Base-by-base conservation (phyloP, 2,329 filamentous ascomycete genomes). In the Thielaviopsis ethacetica region DNA sequence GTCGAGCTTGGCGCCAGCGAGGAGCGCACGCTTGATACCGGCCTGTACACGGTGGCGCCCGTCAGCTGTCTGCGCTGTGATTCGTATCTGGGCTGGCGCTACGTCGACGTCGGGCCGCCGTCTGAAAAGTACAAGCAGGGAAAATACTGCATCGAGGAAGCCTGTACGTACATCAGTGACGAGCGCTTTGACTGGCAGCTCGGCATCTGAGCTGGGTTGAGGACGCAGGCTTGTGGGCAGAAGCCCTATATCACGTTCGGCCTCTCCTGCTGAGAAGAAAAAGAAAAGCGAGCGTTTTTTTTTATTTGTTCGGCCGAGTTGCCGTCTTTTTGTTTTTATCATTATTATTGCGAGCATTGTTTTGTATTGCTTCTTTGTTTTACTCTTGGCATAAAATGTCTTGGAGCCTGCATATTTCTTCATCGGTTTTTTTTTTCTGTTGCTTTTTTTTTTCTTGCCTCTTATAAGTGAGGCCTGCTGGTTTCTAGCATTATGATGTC, bases 51-150 rank as follows among this genome's bases (percentile, higher is more conserved):
- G 5, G 82, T 86, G 6, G 79, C 82, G 3, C 82, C 85, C 68
- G 82, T 85, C 54, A 73, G 68, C 53, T 86, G 83, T 65, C 67
- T 67, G 10, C 71, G 76, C 26, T 86, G 83, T 68, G 70, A 71
- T 26, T 72, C 71, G 56, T 79, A 79, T 64, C 66, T 86, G 9
- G 83, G 83, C 19, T 86, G 83, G 83, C 85, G 85, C 68, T 86
- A 86, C 65, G 74, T 85, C 51, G 79, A 83, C 66, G 82, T 82
- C 1, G 75, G 75, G 61, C 79, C 84, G 64, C 65, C 71, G 59
- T 69, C 73, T 53, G 83, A 85, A 67, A 76, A 75, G 66, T 86
- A 86, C 72, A 86, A 86, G 69, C 74, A 85, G 55, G 82, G 82
- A 63, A 85, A 85, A 68, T 85, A 80, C 66, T 85, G 85, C 30